Base-by-base conservation (phyloP, 2,329 filamentous ascomycete genomes). In the Ophiostoma piceae region DNA sequence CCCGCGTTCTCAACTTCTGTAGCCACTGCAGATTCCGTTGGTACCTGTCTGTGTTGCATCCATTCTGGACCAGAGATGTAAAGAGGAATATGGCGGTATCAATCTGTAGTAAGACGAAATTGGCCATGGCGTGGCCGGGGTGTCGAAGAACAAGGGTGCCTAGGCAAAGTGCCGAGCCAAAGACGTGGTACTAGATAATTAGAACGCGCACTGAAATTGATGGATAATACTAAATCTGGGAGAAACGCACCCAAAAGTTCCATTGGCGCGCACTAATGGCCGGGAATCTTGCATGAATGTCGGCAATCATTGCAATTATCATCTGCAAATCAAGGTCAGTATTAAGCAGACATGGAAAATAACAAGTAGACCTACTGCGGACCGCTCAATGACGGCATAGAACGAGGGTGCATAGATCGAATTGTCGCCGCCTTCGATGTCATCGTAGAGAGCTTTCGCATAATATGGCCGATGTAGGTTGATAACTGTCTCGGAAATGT, bases 91-190 rank as follows among this genome's bases (percentile, higher is more conserved):
- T 71, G 66, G 70, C 57, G 2, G 68, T 62, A 41, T 69, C 70
- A 35, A 71, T 71, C 26, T 71, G 68, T 3, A 66, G 26, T 9
- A 71, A 3, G 2, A 69, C 68, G 37, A 69, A 71, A 39, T 26
- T n/a, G 54, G 70, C 70, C 70, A 69, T 71, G 14, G 60, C 57
- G 14, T 71, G 54, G 5, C 41, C 19, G 2, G 70, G 68, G 37
- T 71, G 41, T 2, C 66, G 66, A 14, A 71, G 43, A 2, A 71
- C 70, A 16, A 71, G 70, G 5, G 70, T 71, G 6, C 70, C 70
- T 2, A 71, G 43, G n/a, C 70, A 71, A 19, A 71, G 68, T 0
- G 70, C 68, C 5, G 70, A 67, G 12, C 47, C 47, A 51, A 71
- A 71, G 22, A 71, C 68, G 66, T 57, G 51, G 51, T 57, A 57